A percentile compares a stretch with the other conserved stretches of the same genome.
These are phyloP conservation scores for Fomitopsis pinicola DNA, from an alignment of 1,284 basidiomycete genomes.

Conservation along the genomic window DNA sequence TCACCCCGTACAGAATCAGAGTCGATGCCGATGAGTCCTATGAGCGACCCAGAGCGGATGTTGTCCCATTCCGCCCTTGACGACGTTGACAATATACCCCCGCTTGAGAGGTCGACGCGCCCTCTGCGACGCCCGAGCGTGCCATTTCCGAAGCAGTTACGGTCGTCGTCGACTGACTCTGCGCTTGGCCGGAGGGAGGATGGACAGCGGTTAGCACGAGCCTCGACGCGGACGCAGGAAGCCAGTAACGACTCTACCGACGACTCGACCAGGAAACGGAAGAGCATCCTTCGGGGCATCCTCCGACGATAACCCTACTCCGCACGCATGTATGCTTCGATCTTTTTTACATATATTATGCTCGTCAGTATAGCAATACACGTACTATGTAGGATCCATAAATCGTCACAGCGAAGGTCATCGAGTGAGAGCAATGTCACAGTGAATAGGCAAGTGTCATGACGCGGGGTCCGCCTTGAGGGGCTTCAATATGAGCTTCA, in stretches of 20 bases:
- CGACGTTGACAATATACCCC: neutral
- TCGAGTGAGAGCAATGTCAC: neutral
- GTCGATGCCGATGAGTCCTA: conserved; percentile 1
- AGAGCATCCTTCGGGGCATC: conserved; percentile 20
- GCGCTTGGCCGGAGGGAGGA: conserved; percentile 11
- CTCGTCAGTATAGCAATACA: conserved; percentile 22
- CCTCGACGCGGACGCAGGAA: neutral
- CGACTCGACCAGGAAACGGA: conserved; percentile 16
- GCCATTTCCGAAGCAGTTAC: conserved; percentile 14
- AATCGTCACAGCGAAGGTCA: conserved; percentile 12
- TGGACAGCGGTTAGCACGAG: conserved; percentile 5
- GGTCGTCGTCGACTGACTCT: conserved; percentile 22
- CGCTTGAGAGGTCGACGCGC: neutral
- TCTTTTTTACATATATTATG: conserved; percentile 9
- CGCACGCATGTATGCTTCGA: neutral
- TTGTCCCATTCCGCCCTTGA: conserved; percentile 5
- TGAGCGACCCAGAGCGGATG: conserved; percentile 1
- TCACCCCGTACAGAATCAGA: neutral
- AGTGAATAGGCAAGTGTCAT: conserved; percentile 2
- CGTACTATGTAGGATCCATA: conserved; percentile 20
- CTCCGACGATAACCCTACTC: conserved; percentile 15
- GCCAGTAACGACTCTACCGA: conserved; percentile 10
- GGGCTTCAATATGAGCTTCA: conserved; percentile 61
- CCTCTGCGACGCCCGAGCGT: conserved; percentile 3
- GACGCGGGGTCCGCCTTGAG: conserved; percentile 28